Evolutionary conservation across 2,329 filamentous ascomycete genomes (phyloP), one percentile per base, ranked within the genome.

Genomic region (Cercospora sp.): DNA sequence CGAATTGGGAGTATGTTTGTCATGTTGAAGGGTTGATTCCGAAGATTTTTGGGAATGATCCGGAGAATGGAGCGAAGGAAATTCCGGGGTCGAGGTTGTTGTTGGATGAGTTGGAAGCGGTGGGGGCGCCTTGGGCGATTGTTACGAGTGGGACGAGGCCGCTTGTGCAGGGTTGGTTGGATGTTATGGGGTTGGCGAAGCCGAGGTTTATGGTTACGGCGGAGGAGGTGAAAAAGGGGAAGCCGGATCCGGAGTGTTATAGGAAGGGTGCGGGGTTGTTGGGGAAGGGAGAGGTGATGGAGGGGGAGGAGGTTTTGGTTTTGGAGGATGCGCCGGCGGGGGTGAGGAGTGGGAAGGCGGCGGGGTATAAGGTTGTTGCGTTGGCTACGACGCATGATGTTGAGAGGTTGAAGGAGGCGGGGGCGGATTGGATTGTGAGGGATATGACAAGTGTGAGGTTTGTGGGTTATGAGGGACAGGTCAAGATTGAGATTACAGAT

Each of bases 311-410:
- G 65, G 84, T 94, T 53, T 83, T 97, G 65, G 94, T 97, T 60
- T 82, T 97, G 42, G 94, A 97, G 81, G 94, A 97, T 81, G 92
- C 92, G 65, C 93, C 94, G 5, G 92, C 93, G 7, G 94, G 94
- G 5, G 92, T 97, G 76, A 85, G 82, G 71, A 89, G 93, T 30
- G 94, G 93, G 60, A 96, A 94, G 81, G 91, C 87, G 0, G 94
- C 94, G 9, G 93, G 93, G 1, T 97, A 91, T 82, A 89, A 87
- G 76, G 94, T 97, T 12, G 81, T 96, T 57, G 94, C 89, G n/a
- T 81, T 97, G 64, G 87, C 91, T 65, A 97, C 93, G 64, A 96
- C 92, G 76, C 94, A 97, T 81, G 88, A 86, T 28, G 82, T 90
- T 57, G 87, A 89, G 73, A 87, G 94, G 81, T 85, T 96, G 60